These are phyloP conservation scores for Lipomyces sp. DNA, from an alignment of 805 yeast genomes.

Conservation along the genomic window DNA sequence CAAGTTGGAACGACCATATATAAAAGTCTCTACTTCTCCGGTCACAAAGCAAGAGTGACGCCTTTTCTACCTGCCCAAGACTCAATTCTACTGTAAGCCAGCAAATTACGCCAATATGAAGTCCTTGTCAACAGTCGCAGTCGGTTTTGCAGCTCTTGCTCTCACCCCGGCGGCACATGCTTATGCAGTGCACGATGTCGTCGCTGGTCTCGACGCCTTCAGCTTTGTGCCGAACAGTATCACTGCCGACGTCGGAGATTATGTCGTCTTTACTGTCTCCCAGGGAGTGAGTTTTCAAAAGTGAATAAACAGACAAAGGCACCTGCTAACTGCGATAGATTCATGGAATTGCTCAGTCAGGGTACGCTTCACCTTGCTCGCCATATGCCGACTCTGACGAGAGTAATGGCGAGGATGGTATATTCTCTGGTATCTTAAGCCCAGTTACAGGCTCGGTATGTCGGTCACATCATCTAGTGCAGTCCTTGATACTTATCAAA, in stretches of 20 bases:
- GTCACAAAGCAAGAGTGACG: too few relatives aligned
- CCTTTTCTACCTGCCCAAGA: too few relatives aligned
- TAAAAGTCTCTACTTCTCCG: too few relatives aligned
- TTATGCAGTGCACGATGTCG: slow-evolving; percentile 16
- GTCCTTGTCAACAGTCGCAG: too few relatives aligned
- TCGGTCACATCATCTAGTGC: neutral
- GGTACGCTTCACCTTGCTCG: slow-evolving; percentile 28
- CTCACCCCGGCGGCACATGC: slow-evolving; percentile 9
- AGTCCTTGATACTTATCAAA: neutral
- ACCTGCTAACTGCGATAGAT: too few relatives aligned
- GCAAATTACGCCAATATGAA: too few relatives aligned
- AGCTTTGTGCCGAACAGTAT: slow-evolving; percentile 24
- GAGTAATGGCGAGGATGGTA: slow-evolving; percentile 13
- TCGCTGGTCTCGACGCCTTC: slow-evolving; percentile 15
- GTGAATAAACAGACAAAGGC: neutral
- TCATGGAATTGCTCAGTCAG: slow-evolving; percentile 31
- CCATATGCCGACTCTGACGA: slow-evolving; percentile 4
- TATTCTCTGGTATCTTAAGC: slow-evolving; percentile 30
- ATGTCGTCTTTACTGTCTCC: slow-evolving; percentile 23
- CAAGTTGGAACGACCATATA: too few relatives aligned
- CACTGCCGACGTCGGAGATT: slow-evolving; percentile 30
- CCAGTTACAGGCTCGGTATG: neutral
- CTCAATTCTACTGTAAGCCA: too few relatives aligned
- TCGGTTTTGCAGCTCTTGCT: too few relatives aligned
- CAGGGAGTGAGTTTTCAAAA: slow-evolving; percentile 3